phyloP scores from a whole-genome alignment of 1,284 basidiomycete genomes.

The Agaricales sp. region DNA sequence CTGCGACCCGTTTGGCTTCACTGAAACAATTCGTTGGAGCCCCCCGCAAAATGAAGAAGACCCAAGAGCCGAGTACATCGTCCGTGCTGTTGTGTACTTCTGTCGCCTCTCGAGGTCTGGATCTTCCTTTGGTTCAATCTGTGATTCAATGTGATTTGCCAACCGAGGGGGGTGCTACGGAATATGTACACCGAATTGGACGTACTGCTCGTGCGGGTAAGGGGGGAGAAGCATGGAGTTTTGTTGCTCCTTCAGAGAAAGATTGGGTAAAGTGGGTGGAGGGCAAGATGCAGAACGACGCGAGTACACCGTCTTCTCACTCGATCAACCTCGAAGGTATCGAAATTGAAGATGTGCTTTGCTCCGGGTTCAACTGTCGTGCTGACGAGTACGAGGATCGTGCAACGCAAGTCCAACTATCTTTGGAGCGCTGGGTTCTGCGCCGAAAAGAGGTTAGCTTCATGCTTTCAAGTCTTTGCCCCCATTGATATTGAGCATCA shows the following conservation, averaged over 20 bases:
- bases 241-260: constrained; percentile 79
- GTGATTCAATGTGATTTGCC: constrained; percentile 97
- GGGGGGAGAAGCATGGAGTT: constrained; percentile 91
- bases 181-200: constrained; percentile 96
- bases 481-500: background rate
- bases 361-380: constrained; percentile 79
- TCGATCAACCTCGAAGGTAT: constrained; percentile 46
- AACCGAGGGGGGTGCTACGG: constrained; percentile 92
- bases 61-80: constrained; percentile 21
- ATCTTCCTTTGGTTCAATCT: constrained; percentile 88
- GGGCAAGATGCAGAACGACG: constrained; percentile 56
- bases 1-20: constrained; percentile 73
- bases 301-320: constrained; percentile 14
- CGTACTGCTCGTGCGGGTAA: constrained; percentile 93
- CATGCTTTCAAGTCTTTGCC: constrained; percentile 4
- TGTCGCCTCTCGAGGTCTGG: constrained; percentile 95
- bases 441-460: constrained; percentile 53
- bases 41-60: constrained; percentile 23
- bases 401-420: constrained; percentile 93
- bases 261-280: constrained; percentile 89
- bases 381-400: constrained; percentile 77
- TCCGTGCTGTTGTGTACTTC: constrained; percentile 92
- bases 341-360: constrained; percentile 62
- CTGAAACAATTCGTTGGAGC: constrained; percentile 70
- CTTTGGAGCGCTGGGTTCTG: constrained; percentile 93